phyloP scores from a whole-genome alignment of 2,329 filamentous ascomycete species.

The Penicillium sp. region DNA sequence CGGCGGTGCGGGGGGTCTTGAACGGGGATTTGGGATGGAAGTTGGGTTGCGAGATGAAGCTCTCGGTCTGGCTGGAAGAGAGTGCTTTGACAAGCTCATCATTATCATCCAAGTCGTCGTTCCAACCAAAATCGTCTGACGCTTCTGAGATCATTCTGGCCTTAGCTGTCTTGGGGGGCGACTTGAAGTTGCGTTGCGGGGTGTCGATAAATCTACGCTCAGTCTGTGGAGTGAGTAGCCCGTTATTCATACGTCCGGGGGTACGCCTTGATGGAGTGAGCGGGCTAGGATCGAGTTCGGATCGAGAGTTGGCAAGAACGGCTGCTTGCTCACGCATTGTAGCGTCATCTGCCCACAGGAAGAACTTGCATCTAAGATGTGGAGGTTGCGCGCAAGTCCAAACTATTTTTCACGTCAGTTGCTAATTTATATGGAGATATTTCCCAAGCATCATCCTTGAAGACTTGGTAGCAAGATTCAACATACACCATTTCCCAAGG shows the following conservation, averaged over 20 bases:
- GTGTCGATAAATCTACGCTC: slow-evolving; percentile 22
- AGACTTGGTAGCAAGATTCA: not conserved
- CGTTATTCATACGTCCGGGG: slow-evolving; percentile 9
- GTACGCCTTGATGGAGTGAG: slow-evolving; percentile 15
- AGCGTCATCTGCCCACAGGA: slow-evolving; percentile 62
- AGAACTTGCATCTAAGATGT: slow-evolving; percentile 56
- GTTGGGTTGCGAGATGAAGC: slow-evolving; percentile 29
- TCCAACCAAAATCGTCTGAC: slow-evolving; percentile 41
- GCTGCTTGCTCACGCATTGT: slow-evolving; percentile 53
- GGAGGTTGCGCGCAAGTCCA: slow-evolving; percentile 58
- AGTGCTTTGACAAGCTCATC: slow-evolving; percentile 21
- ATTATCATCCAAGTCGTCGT: slow-evolving; percentile 37
- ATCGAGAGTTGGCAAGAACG: slow-evolving; percentile 51
- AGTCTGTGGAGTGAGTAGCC: slow-evolving; percentile 39
- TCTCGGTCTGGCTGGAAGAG: slow-evolving; percentile 13
- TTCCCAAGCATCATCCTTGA: not conserved
- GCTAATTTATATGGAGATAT: not conserved
- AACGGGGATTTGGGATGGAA: slow-evolving; percentile 37
- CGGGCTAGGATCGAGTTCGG: slow-evolving; percentile 39
- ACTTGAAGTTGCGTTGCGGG: slow-evolving; percentile 15
- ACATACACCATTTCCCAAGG: slow-evolving; percentile 55
- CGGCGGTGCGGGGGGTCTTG: slow-evolving; percentile 38
- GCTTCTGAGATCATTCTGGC: slow-evolving; percentile 35
- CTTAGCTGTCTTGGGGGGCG: slow-evolving; percentile 29
- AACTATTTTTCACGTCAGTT: slow-evolving; percentile 37